Base-by-base conservation (phyloP, 345 rosid species). In the Bruguiera gymnorhiza region DNA sequence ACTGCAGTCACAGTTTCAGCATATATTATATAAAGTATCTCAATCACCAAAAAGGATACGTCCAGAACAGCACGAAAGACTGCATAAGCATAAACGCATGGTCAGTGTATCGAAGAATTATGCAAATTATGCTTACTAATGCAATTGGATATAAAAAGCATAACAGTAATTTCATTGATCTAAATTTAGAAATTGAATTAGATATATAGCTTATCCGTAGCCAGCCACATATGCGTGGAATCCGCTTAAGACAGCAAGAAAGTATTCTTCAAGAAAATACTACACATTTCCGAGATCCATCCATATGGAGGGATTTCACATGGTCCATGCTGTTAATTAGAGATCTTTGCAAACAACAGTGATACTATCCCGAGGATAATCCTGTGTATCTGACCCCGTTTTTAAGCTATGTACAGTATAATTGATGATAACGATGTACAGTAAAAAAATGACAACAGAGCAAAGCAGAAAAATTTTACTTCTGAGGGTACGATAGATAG, bases 21-120 rank as follows among this genome's bases (percentile, higher is more conserved):
- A 59, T 37, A 23, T 69, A 55, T 63, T 2, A 29, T 19, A 62
- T 24, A 34, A 48, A 43, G 39, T 52, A 43, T 69, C 34, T 65
- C 13, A 43, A 70, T 66, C 30, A 60, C 68, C 11, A 71, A 55
- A 71, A 86, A 87, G 96, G 96, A 92, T 92, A 95, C 97, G 99
- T 90, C 99, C 99, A 95, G 86, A 95, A 95, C 59, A 95, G 89
- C 91, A 92, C 99, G 61, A 95, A 95, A 18, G 99, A 95, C 99
- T 95, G 98, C 94, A 79, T 51, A 81, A 76, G 39, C 31, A 65
- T 10, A 62, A 57, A 75, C 57, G 78, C 16, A 19, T 6, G 0
- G 65, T 75, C 62, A 83, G 66, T 54, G 3, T 7, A 70, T 26
- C n/a, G 32, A 51, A 66, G 66, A 3, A 73, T 51, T 24, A 62